These are phyloP conservation scores for Helichrysum umbraculigerum DNA, from an alignment of 129 eudicot genomes.

Conservation along the genomic window DNA sequence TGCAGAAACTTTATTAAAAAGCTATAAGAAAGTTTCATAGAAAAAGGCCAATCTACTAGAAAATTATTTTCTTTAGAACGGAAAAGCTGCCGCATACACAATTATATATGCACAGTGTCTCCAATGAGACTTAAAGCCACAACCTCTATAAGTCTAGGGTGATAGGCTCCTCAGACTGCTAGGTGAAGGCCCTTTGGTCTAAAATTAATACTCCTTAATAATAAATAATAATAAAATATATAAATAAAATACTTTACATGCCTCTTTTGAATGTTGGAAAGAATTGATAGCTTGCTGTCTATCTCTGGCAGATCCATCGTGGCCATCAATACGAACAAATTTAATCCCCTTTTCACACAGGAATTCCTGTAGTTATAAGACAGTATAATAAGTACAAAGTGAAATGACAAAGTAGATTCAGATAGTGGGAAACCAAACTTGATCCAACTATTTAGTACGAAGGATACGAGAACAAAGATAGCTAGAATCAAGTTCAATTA, in stretches of 20 bases:
- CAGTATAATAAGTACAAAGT: conserved; percentile 4
- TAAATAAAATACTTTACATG: conserved; percentile 23
- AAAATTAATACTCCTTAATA: too few species aligned
- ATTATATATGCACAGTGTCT: neutral
- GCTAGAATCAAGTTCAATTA: conserved; percentile 17
- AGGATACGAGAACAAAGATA: conserved; percentile 10
- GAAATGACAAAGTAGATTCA: conserved; percentile 12
- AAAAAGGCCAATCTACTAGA: neutral
- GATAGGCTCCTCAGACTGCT: neutral
- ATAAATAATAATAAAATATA: neutral
- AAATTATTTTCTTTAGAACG: too few species aligned
- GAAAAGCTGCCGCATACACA: neutral
- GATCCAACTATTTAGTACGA: conserved; percentile 1
- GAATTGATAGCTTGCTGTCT: conserved; percentile 72
- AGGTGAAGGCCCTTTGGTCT: neutral
- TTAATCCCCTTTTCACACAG: conserved; percentile 63
- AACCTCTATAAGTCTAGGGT: too few species aligned
- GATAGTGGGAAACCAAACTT: conserved; percentile 4
- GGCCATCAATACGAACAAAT: conserved; percentile 79
- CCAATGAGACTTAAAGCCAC: neutral
- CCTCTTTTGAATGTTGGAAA: conserved; percentile 86
- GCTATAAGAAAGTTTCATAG: neutral
- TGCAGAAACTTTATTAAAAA: neutral
- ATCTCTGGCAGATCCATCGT: conserved; percentile 49
- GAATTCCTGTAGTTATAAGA: conserved; percentile 54